Base-by-base conservation (phyloP, 1,284 basidiomycete species). In the Phellopilus nigrolimitatus region DNA sequence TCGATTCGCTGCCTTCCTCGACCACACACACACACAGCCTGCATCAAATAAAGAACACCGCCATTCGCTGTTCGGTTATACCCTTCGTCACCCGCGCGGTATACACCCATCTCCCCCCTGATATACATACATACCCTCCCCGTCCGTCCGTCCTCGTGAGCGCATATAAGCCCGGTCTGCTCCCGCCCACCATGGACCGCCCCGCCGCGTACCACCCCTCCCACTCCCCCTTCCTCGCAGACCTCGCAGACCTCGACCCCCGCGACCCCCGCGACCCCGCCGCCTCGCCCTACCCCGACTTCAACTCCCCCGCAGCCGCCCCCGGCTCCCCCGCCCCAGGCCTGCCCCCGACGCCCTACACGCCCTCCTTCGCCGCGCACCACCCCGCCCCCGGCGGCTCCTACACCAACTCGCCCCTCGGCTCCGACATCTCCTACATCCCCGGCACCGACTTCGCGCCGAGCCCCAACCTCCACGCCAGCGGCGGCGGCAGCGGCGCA, bases 401-500 rank as follows among this genome's bases (percentile, higher is more conserved):
- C n/a, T 55, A 51, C 37, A 25, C 50, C 21, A 54, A 51, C 37
- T 55, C 53, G 3, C 53, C 53, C 4, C 49, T 46, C 30, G 53
- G 36, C 13, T 51, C 49, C 19, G 53, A 55, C 37, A 38, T 51
- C 13, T 50, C 47, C 9, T 44, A 42, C 36, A 48, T 48, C 31
- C 46, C 45, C 40, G 55, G 36, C 44, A 55, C 47, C 53, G 53
- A 55, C 12, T 52, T 56, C 17, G 52, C 24, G 36, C 19, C 31
- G 37, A 19, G 40, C 30, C 37, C 48, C 17, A 47, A 38, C 17
- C 46, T 44, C 3, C 52, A 46, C 31, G 39, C 46, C n/a, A 54
- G 13, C 24, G 25, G 31, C 52, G 6, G 24, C 0, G 82, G 83
- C n/a, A 85, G 74, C 64, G 84, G 82, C 4, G 71, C 65, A 47